Base-by-base conservation (phyloP, 164 flowering plant species). In the Vitis rotundifolia region DNA sequence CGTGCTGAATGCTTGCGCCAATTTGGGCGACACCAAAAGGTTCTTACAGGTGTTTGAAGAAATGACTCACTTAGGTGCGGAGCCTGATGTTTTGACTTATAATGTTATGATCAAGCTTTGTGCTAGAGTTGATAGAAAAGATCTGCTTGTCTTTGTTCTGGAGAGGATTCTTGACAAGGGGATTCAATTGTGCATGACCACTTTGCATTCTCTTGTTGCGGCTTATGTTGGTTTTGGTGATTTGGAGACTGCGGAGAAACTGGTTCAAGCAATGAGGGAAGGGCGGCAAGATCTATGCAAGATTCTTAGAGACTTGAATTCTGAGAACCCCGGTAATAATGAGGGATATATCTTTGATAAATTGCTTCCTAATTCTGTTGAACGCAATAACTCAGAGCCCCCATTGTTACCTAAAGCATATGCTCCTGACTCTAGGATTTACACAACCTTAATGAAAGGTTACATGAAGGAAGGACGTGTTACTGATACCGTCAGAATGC, bases 391-490 rank as follows among this genome's bases (percentile, higher is more conserved):
- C 22, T 12, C 19, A 58, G 94, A 87, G 31, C 87, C 94, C 11
- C 92, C 91, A 22, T 75, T 89, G 79, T 75, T 91, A 61, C 86
- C 89, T 0, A 86, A 86, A 67, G 62, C 64, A 2, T 87, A 71
- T 56, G 18, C 77, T 16, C 97, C 98, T 2, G 77, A 91, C 63
- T 75, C 97, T 9, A 89, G 99, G 72, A 88, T 93, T 6, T 95
- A 93, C 79, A 95, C 99, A 0, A 95, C 97, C 3, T 73, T 95
- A 60, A 93, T 95, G 99, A 95, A 95, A 74, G 99, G 99, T 59
- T 95, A 95, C 74, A 93, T 90, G 99, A 84, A 85, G 63, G 80
- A 68, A 37, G 97, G 91, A 3, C 85, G 97, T 0, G 86, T 89
- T 6, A 72, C 62, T 2, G 98, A 95, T 62, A 89, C 88, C 0